Evolutionary conservation across 805 yeast genomes (phyloP).

Genomic region (Metschnikowia anglica): DNA sequence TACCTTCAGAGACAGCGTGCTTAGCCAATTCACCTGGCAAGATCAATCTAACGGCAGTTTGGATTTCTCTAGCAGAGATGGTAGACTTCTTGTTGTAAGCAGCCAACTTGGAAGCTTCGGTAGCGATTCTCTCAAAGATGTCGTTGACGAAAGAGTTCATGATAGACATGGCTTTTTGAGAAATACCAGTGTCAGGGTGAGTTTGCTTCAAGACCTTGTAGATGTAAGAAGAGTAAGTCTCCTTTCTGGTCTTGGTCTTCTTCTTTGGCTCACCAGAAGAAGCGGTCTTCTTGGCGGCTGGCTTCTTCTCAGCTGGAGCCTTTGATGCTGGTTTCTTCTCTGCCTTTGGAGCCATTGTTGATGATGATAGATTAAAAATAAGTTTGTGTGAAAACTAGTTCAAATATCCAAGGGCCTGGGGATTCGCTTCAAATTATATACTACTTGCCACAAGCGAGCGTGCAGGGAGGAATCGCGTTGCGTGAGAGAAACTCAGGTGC

Average conservation of each 20-base stretch:
- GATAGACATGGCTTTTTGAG: constrained; percentile 41
- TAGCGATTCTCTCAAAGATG: constrained; percentile 38
- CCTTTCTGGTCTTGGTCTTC: constrained; percentile 40
- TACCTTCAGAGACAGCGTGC: constrained; percentile 42
- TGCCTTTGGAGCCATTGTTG: constrained; percentile 38
- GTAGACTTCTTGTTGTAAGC: constrained; percentile 42
- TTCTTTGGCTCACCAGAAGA: constrained; percentile 32
- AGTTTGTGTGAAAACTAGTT: constrained; percentile 18
- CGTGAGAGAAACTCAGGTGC: constrained; percentile 7
- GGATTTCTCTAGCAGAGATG: constrained; percentile 40
- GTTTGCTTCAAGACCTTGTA: constrained; percentile 42
- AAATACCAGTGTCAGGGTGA: constrained; percentile 41
- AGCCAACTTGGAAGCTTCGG: constrained; percentile 40
- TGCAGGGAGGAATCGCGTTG: constrained; percentile 23
- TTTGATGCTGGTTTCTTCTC: constrained; percentile 42
- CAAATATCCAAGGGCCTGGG: constrained; percentile 9
- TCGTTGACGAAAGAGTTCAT: constrained; percentile 41
- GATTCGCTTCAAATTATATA: constrained; percentile 22
- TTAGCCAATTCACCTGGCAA: constrained; percentile 42
- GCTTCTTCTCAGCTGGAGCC: constrained; percentile 43
- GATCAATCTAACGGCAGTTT: constrained; percentile 40
- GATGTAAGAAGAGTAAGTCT: constrained; percentile 39
- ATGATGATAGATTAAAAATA: constrained; percentile 16
- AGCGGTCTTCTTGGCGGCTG: constrained; percentile 39
- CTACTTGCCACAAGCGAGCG: constrained; percentile 20